These are phyloP conservation scores for Rhodomyrtus psidioides DNA, from an alignment of 441 rosid genomes.

Conservation along the genomic window DNA sequence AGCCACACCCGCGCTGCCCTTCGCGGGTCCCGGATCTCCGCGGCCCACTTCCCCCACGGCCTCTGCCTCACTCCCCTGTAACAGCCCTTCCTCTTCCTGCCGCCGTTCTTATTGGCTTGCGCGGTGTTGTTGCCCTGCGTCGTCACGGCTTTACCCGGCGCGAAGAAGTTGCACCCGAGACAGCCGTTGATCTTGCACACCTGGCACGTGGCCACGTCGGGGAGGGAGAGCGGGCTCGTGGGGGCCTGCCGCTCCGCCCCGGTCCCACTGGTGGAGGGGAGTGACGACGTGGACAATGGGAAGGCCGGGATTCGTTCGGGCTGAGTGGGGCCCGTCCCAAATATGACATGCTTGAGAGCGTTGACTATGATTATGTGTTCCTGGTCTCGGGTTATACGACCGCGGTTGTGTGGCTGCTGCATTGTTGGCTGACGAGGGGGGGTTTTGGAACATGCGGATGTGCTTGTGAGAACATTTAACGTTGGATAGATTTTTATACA, in stretches of 20 bases:
- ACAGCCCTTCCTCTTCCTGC: constrained; percentile 1
- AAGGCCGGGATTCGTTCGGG: neutral
- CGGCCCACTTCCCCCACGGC: constrained; percentile 26
- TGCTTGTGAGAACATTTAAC: neutral
- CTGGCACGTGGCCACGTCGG: constrained; percentile 10
- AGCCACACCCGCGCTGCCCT: constrained; percentile 16
- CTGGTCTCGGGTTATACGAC: neutral
- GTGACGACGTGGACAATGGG: neutral
- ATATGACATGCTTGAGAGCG: constrained; percentile 20
- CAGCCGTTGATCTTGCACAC: constrained; percentile 9
- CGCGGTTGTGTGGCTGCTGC: neutral
- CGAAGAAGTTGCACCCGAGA: constrained; percentile 21
- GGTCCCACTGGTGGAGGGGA: neutral
- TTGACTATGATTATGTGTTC: constrained; percentile 23
- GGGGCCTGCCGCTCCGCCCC: neutral
- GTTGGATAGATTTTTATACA: fast-evolving
- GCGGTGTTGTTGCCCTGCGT: too few relatives aligned
- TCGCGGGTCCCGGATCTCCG: constrained; percentile 22
- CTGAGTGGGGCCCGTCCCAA: neutral
- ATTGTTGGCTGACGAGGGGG: neutral
- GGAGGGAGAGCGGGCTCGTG: neutral
- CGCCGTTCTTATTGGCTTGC: neutral
- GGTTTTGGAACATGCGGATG: neutral
- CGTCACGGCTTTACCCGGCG: neutral
- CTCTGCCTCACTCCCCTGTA: constrained; percentile 28